These are phyloP conservation scores for Trichopus zeylanicus DNA, from an alignment of 116 monocot species.

Conservation along the genomic window DNA sequence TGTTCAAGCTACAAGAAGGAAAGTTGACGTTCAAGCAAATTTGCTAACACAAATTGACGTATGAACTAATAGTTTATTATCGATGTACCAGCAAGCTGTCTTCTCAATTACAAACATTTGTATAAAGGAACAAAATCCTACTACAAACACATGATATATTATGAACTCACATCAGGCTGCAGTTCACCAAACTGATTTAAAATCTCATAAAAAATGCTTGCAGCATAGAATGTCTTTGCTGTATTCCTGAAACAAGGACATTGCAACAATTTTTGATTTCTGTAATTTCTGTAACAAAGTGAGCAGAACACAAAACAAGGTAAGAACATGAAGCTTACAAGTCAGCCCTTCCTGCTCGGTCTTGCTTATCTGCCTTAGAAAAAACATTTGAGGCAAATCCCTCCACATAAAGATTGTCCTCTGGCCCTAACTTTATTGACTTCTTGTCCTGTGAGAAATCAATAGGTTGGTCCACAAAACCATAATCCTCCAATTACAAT, in stretches of 20 bases:
- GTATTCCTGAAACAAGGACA: slow-evolving; percentile 72
- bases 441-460: slow-evolving; percentile 68
- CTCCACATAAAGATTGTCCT: slow-evolving; percentile 83
- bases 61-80: too few relatives aligned
- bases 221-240: slow-evolving; percentile 97
- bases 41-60: too few relatives aligned
- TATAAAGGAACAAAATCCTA: not conserved
- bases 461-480: not conserved
- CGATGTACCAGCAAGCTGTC: too few relatives aligned
- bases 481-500: not conserved
- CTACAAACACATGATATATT: not conserved
- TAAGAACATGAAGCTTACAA: slow-evolving; percentile 34
- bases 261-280: not conserved
- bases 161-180: slow-evolving; percentile 69
- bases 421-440: slow-evolving; percentile 58
- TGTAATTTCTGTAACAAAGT: not conserved
- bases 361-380: slow-evolving; percentile 95
- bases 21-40: slow-evolving; percentile 4
- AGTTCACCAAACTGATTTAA: slow-evolving; percentile 83
- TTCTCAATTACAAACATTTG: not conserved
- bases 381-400: slow-evolving; percentile 97
- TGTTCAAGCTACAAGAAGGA: slow-evolving; percentile 60
- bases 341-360: slow-evolving; percentile 88
- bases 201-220: slow-evolving; percentile 91
- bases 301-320: not conserved